Conservation (phyloP, 352 stramenopile genomes). For the Pythium pyrilobum region DNA sequence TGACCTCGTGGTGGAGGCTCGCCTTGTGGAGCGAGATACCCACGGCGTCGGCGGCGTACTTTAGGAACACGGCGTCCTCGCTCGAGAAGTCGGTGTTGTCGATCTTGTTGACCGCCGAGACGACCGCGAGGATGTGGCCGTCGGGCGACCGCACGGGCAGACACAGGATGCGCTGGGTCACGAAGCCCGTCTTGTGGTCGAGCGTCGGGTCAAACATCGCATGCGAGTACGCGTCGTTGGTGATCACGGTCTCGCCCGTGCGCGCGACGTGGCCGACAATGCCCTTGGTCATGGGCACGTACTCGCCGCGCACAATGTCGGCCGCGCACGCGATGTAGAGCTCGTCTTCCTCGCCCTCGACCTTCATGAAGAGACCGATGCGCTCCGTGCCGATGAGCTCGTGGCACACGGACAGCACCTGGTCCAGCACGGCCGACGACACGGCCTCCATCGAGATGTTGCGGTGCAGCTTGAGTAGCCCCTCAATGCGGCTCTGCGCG, state of each 20-base stretch:
- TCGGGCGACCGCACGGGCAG: constrained; percentile 55
- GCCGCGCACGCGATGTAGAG: constrained; percentile 57
- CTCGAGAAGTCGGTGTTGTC: constrained; percentile 59
- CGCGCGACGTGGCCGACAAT: constrained; percentile 62
- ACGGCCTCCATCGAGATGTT: constrained; percentile 70
- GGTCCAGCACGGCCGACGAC: constrained; percentile 47
- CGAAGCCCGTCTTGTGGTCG: constrained; percentile 58
- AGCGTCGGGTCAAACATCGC: constrained; percentile 60
- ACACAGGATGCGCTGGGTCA: constrained; percentile 59
- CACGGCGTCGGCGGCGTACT: constrained; percentile 63
- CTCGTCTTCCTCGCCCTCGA: constrained; percentile 54
- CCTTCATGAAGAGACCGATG: constrained; percentile 65
- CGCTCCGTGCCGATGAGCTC: constrained; percentile 62
- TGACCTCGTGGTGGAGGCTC: constrained; percentile 59
- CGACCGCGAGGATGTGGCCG: constrained; percentile 48
- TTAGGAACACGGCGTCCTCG: constrained; percentile 67
- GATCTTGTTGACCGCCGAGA: constrained; percentile 72
- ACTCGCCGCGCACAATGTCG: constrained; percentile 58
- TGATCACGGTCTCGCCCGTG: constrained; percentile 61
- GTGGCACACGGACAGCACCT: constrained; percentile 66
- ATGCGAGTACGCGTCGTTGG: constrained; percentile 60
- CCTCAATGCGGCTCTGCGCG: constrained; percentile 63
- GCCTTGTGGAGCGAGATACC: constrained; percentile 68
- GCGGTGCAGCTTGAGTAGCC: constrained; percentile 57
- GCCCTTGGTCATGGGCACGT: constrained; percentile 64